These are phyloP conservation scores for Trichosporon sp. DNA, from an alignment of 1,284 basidiomycete genomes.

Conservation along the genomic window DNA sequence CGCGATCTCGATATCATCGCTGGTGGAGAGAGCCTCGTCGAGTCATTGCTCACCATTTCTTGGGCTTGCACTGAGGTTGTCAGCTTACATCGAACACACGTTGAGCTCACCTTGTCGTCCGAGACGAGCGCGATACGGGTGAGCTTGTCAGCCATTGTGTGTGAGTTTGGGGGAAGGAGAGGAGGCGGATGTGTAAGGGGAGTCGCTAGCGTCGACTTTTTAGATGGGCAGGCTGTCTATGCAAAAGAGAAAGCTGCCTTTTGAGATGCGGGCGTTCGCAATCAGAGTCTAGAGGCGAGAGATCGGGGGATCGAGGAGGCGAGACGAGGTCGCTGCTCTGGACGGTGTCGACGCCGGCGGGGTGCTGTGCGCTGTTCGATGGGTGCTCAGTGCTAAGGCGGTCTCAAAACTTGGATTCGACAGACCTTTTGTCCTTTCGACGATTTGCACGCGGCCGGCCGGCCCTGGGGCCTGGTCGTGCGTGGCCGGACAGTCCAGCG, in stretches of 20 bases:
- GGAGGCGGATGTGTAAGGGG: neutral
- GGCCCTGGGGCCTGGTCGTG: neutral
- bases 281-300: too few species aligned
- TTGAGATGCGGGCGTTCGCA: too few species aligned
- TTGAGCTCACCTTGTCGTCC: conserved; percentile 57
- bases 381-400: neutral
- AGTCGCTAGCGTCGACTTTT: neutral
- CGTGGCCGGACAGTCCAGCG: too few species aligned
- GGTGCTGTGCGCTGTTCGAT: too few species aligned
- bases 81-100: neutral
- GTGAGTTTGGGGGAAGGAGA: neutral
- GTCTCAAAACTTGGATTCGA: neutral
- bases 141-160: conserved; percentile 64
- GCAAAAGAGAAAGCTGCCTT: neutral
- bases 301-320: neutral
- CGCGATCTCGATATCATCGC: too few species aligned
- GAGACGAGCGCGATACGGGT: conserved; percentile 94
- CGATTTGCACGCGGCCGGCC: neutral
- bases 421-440: neutral
- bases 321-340: neutral
- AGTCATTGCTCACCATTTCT: conserved; percentile 55
- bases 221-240: neutral
- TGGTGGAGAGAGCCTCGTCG: too few species aligned
- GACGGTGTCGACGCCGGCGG: neutral
- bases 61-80: conserved; percentile 68